phyloP scores from a whole-genome alignment of 2,329 filamentous ascomycete species.

The Fusarium duplospermum region DNA sequence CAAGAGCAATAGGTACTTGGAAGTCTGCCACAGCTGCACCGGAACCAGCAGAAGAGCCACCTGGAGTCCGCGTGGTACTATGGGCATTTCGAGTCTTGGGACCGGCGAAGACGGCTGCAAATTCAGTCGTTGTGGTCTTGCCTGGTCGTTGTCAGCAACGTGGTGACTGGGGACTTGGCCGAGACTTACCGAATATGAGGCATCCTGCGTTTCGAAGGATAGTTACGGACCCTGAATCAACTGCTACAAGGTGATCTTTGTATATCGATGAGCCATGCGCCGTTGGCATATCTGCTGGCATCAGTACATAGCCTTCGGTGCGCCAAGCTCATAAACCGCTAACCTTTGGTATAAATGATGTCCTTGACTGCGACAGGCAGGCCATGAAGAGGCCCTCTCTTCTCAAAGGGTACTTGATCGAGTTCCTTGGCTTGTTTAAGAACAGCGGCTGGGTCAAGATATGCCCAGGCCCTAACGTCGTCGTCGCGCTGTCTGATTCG shows the following conservation, averaged over 20 bases:
- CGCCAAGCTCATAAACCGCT: constrained; percentile 38
- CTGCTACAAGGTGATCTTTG: constrained; percentile 50
- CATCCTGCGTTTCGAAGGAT: constrained; percentile 66
- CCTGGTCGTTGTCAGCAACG: constrained; percentile 62
- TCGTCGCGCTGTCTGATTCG: constrained; percentile 58
- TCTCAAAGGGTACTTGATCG: constrained; percentile 58
- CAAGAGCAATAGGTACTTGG: constrained; percentile 70
- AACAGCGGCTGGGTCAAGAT: constrained; percentile 56
- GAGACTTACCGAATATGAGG: constrained; percentile 57
- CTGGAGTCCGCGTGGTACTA: constrained; percentile 69
- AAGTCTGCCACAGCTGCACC: constrained; percentile 74
- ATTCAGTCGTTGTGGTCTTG: constrained; percentile 60
- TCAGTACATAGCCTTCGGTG: accelerated
- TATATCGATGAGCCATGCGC: constrained; percentile 66
- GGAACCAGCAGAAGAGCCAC: constrained; percentile 75
- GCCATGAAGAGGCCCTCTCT: constrained; percentile 67
- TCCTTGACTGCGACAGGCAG: constrained; percentile 70
- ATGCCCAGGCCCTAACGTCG: constrained; percentile 62
- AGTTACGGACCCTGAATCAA: constrained; percentile 64
- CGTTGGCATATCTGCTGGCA: constrained; percentile 63
- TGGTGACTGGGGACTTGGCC: constrained; percentile 57
- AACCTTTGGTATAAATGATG: constrained; percentile 67
- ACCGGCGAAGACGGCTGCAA: constrained; percentile 63
- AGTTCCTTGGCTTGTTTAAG: constrained; percentile 61
- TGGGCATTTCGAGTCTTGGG: constrained; percentile 69